Conservation (phyloP, 345 rosid species). For the Lepidium africanum region DNA sequence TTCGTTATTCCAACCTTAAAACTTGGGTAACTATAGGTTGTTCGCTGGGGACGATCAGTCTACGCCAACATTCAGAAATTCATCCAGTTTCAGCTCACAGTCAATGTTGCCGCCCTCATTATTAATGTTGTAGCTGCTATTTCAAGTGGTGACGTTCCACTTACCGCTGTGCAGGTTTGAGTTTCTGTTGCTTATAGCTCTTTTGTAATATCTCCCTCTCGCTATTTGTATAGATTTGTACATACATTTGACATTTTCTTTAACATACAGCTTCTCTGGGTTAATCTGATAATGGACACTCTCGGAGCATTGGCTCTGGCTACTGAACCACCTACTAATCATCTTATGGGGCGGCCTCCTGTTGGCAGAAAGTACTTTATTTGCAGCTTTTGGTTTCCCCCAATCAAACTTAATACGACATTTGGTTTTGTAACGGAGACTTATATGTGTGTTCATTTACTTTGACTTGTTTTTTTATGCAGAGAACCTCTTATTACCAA, state of each 20-base stretch:
- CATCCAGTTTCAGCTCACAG: conserved; percentile 97
- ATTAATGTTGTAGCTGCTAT: conserved; percentile 92
- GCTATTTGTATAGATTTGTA: neutral
- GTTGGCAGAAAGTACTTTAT: conserved; percentile 80
- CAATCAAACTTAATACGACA: neutral
- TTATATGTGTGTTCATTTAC: neutral
- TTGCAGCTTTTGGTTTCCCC: neutral
- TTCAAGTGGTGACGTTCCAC: conserved; percentile 92
- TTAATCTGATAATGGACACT: conserved; percentile 97
- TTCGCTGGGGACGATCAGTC: conserved; percentile 97
- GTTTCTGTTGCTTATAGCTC: neutral
- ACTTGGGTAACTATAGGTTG: conserved; percentile 53
- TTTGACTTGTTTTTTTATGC: conserved; percentile 13
- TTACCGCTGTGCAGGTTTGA: conserved; percentile 89
- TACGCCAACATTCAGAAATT: conserved; percentile 98
- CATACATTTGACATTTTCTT: neutral
- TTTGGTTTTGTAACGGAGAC: neutral
- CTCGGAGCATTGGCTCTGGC: conserved; percentile 99
- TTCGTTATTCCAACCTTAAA: neutral
- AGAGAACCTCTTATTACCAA: conserved; percentile 94
- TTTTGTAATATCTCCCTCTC: neutral
- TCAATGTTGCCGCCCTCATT: conserved; percentile 84
- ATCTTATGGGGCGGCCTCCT: conserved; percentile 85
- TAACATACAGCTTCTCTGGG: conserved; percentile 79
- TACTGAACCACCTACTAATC: conserved; percentile 97